Evolutionary conservation across 1,284 basidiomycete species (phyloP).

Genomic region (Heterobasidion annosum): DNA sequence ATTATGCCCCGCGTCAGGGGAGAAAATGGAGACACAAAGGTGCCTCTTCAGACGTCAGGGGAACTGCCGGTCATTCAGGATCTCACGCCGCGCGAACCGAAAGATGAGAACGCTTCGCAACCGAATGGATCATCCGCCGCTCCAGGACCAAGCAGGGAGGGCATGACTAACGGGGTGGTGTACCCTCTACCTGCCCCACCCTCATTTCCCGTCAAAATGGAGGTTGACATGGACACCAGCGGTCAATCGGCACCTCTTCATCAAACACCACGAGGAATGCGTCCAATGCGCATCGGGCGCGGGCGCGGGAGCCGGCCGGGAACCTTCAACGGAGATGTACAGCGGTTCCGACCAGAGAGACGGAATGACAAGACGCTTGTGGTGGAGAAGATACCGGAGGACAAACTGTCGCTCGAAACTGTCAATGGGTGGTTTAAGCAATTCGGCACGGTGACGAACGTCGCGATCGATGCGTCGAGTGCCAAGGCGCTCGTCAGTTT

Average conservation of each 20-base stretch:
- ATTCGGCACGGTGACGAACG: constrained; percentile 90
- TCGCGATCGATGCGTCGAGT: constrained; percentile 73
- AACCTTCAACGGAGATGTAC: constrained; percentile 51
- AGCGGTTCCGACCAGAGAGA: constrained; percentile 54
- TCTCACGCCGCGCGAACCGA: constrained; percentile 47
- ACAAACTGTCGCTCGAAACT: constrained; percentile 68
- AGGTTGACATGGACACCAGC: constrained; percentile 12
- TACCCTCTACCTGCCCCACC: constrained; percentile 2
- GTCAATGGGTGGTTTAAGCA: constrained; percentile 89
- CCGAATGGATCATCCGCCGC: not conserved
- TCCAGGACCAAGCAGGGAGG: constrained; percentile 1
- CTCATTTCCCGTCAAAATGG: not conserved
- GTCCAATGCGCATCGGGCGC: constrained; percentile 27
- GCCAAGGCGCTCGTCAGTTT: constrained; percentile 86
- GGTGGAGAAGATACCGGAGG: constrained; percentile 88
- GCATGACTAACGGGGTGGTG: constrained; percentile 4
- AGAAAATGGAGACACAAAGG: constrained; percentile 32
- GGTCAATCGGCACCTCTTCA: constrained; percentile 7
- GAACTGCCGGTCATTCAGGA: constrained; percentile 76
- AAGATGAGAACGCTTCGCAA: constrained; percentile 16
- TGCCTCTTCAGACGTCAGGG: constrained; percentile 29
- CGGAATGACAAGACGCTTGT: constrained; percentile 81
- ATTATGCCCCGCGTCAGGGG: constrained; percentile 42
- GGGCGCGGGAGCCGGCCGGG: constrained; percentile 35
- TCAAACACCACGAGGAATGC: constrained; percentile 21